Conservation (phyloP, 2,329 filamentous ascomycete species). For the Sporothrix sp. region DNA sequence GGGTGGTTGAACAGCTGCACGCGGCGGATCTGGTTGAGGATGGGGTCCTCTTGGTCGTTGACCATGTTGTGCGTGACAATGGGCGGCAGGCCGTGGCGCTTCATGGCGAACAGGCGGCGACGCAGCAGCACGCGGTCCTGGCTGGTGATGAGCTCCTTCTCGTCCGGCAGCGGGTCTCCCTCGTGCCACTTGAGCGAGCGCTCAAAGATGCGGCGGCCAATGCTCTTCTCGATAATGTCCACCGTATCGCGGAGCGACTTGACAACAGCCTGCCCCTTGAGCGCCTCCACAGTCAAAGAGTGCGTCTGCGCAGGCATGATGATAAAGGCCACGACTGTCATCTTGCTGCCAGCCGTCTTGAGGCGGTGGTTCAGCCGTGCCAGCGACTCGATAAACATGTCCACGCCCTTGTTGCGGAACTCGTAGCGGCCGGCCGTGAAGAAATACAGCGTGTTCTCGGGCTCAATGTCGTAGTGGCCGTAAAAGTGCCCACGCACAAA, state of each 20-base stretch:
- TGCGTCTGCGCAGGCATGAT: slow-evolving; percentile 98
- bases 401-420: slow-evolving; percentile 95
- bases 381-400: slow-evolving; percentile 98
- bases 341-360: slow-evolving; percentile 76
- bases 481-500: slow-evolving; percentile 98
- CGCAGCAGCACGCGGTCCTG: slow-evolving; percentile 90
- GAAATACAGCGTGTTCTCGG: slow-evolving; percentile 93
- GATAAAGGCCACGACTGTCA: slow-evolving; percentile 92
- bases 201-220: slow-evolving; percentile 90
- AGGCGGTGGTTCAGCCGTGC: slow-evolving; percentile 90
- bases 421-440: slow-evolving; percentile 97
- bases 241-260: slow-evolving; percentile 92
- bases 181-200: slow-evolving; percentile 92
- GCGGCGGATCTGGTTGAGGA: slow-evolving; percentile 88
- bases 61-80: slow-evolving; percentile 99
- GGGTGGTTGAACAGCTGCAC: slow-evolving; percentile 97
- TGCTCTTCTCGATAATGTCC: slow-evolving; percentile 82
- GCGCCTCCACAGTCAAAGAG: slow-evolving; percentile 85
- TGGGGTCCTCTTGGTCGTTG: slow-evolving; percentile 85
- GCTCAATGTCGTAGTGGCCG: slow-evolving; percentile 93
- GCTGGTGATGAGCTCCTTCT: slow-evolving; percentile 88
- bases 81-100: slow-evolving; percentile 77
- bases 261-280: slow-evolving; percentile 95
- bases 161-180: slow-evolving; percentile 83
- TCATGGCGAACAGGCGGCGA: slow-evolving; percentile 91